These are phyloP conservation scores for Amphichorda felina DNA, from an alignment of 2,329 filamentous ascomycete genomes.

Conservation along the genomic window DNA sequence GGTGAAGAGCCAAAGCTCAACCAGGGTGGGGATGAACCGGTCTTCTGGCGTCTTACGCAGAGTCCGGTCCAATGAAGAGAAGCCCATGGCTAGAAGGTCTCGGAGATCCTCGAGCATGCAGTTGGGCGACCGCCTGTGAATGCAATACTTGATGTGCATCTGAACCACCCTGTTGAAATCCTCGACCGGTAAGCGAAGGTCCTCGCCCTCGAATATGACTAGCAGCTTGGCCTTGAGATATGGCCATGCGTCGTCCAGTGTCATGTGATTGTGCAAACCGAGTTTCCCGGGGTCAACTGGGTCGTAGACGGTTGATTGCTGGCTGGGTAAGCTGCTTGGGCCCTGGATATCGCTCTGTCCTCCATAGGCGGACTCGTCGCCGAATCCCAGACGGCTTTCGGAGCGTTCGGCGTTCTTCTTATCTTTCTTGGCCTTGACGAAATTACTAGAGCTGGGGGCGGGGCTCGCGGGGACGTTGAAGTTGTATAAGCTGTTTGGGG, in stretches of 20 bases:
- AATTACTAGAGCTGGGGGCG: constrained; percentile 49
- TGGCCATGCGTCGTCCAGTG: constrained; percentile 71
- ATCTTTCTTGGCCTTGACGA: constrained; percentile 77
- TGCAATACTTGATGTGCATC: constrained; percentile 66
- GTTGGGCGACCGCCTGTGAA: constrained; percentile 60
- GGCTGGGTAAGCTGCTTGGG: constrained; percentile 37
- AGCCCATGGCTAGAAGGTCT: constrained; percentile 70
- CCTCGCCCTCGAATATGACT: constrained; percentile 71
- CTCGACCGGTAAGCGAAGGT: constrained; percentile 67
- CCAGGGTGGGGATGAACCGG: constrained; percentile 75
- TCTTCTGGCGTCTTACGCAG: constrained; percentile 72
- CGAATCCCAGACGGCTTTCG: constrained; percentile 34
- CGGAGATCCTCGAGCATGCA: constrained; percentile 65
- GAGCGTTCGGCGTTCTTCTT: constrained; percentile 67
- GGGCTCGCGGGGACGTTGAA: constrained; percentile 67
- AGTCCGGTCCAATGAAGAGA: constrained; percentile 74
- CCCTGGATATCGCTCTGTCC: constrained; percentile 36
- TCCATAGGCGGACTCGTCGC: constrained; percentile 32
- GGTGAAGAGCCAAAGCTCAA: constrained; percentile 88
- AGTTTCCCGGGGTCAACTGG: constrained; percentile 42
- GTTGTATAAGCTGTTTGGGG: constrained; percentile 66
- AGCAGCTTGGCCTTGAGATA: constrained; percentile 65
- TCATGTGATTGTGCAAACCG: constrained; percentile 55
- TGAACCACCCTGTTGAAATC: constrained; percentile 74
- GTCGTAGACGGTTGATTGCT: constrained; percentile 36